Base-by-base conservation (phyloP, 257 asterid species). In the Solanum clarkiae region DNA sequence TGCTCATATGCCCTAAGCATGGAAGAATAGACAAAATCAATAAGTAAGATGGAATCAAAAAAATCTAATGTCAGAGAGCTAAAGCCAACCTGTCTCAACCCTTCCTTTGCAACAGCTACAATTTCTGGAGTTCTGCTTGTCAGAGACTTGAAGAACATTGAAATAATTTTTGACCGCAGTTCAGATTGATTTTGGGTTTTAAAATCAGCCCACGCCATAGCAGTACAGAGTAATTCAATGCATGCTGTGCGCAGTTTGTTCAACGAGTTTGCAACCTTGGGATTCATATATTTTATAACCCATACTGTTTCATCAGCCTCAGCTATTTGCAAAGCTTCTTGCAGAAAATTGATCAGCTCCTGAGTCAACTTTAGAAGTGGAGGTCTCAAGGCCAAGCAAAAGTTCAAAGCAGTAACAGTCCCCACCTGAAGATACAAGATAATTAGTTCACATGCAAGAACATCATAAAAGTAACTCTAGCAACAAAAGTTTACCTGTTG, bases 191-290 rank as follows among this genome's bases (percentile, higher is more conserved):
- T 97, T 88, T 94, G 99, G 82, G 98, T 93, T 92, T 95, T 97
- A 79, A 97, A 95, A 88, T 97, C 99, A n/a, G 98, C 91, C 99
- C 99, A 97, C 68, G 99, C 93, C 99, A 97, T 97, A 88, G 99
- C 99, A 86, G 99, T 97, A 91, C 99, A 97, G 65, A 97, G 88
- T 87, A 97, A 97, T 87, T 97, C 99, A 89, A 97, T 97, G 90
- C 99, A 95, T 88, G 97, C 98, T 82, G 98, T 97, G 86, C 98
- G 95, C 49, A 97, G 95, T 91, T 95, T 97, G 91, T 93, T 93
- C 93, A 95, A 92, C 77, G 98, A 97, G 54, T 97, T 90, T 15
- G 94, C 97, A 84, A 93, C 91, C 89, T 94, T 97, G 20, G 98
- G 98, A 90, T 95, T 95, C 97, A 97, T 93, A 93, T 85, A 94